Evolutionary conservation across 495 filamentous ascomycete genomes (phyloP).

Genomic region (Trichoderma erinaceum): DNA sequence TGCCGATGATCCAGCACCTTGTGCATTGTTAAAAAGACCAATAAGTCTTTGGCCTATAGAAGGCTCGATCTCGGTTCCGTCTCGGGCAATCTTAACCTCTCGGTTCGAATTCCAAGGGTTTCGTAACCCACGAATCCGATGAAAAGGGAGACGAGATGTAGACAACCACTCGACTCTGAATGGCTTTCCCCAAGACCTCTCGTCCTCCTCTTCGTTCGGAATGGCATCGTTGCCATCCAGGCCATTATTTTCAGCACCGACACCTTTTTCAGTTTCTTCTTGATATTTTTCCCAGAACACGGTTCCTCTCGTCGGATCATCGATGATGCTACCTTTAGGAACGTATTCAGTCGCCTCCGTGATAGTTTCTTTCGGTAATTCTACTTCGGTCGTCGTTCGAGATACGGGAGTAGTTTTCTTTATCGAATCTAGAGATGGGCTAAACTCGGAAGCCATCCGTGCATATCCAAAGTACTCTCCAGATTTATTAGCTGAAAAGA

Average conservation of each 20-base stretch:
- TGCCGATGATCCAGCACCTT: constrained; percentile 30
- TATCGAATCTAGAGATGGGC: constrained; percentile 61
- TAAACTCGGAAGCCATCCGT: constrained; percentile 82
- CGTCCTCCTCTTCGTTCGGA: constrained; percentile 31
- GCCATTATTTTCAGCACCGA: constrained; percentile 30
- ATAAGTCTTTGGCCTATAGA: constrained; percentile 70
- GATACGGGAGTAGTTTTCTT: constrained; percentile 58
- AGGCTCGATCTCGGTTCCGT: constrained; percentile 91
- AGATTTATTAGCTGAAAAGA: constrained; percentile 97
- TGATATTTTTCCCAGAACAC: constrained; percentile 93
- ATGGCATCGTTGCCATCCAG: constrained; percentile 19
- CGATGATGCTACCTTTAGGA: constrained; percentile 82
- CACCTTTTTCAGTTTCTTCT: constrained; percentile 37
- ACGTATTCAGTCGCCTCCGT: constrained; percentile 76
- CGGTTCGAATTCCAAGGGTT: constrained; percentile 96
- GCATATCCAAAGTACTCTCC: constrained; percentile 97
- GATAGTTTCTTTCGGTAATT: constrained; percentile 65
- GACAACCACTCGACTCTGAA: constrained; percentile 93
- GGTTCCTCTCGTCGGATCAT: constrained; percentile 85
- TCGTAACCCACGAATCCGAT: constrained; percentile 80
- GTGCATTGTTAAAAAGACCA: constrained; percentile 64
- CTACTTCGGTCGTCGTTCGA: constrained; percentile 51
- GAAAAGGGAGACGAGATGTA: constrained; percentile 80
- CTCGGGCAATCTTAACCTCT: constrained; percentile 93
- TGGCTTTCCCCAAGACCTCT: constrained; percentile 81